These are phyloP conservation scores for Pleurotus citrinopileatus DNA, from an alignment of 768 basidiomycete genomes.

Conservation along the genomic window DNA sequence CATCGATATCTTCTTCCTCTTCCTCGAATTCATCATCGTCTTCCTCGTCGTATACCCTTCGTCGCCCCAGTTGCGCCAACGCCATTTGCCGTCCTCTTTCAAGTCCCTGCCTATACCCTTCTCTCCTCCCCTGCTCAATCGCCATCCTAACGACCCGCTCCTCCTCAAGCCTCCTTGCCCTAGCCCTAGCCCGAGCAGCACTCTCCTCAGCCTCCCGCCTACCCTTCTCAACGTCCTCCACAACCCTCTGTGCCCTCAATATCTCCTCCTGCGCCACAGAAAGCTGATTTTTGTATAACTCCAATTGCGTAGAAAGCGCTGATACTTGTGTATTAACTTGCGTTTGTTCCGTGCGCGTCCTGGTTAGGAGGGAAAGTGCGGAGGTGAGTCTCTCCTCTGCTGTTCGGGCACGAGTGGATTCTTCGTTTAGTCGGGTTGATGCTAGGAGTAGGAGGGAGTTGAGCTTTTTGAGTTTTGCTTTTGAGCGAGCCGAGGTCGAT, in stretches of 20 bases:
- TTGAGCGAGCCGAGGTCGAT: neutral
- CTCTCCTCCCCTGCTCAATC: constrained; percentile 57
- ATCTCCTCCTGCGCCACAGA: neutral
- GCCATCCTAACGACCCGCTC: constrained; percentile 52
- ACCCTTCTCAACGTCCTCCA: constrained; percentile 8
- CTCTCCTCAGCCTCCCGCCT: constrained; percentile 62
- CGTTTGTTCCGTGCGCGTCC: constrained; percentile 3
- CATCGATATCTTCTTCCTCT: constrained; percentile 24
- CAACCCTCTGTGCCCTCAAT: neutral
- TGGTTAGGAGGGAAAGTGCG: neutral
- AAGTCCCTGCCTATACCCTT: constrained; percentile 51
- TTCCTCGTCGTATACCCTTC: constrained; percentile 13
- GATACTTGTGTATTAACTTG: neutral
- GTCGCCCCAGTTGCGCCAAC: constrained; percentile 18
- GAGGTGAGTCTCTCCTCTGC: constrained; percentile 2
- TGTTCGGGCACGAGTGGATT: neutral
- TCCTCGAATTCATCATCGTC: constrained; percentile 20
- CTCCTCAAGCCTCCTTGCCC: constrained; percentile 54
- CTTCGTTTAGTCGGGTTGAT: neutral
- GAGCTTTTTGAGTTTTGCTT: constrained; percentile 4
- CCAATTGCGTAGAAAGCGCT: neutral
- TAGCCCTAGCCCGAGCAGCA: constrained; percentile 52
- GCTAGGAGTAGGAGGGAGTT: constrained; percentile 4
- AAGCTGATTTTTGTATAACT: constrained; percentile 2
- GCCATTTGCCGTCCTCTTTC: constrained; percentile 15